Evolutionary conservation across 2,329 filamentous ascomycete species (phyloP).

Genomic region (Aspergillus pseudotamarii): DNA sequence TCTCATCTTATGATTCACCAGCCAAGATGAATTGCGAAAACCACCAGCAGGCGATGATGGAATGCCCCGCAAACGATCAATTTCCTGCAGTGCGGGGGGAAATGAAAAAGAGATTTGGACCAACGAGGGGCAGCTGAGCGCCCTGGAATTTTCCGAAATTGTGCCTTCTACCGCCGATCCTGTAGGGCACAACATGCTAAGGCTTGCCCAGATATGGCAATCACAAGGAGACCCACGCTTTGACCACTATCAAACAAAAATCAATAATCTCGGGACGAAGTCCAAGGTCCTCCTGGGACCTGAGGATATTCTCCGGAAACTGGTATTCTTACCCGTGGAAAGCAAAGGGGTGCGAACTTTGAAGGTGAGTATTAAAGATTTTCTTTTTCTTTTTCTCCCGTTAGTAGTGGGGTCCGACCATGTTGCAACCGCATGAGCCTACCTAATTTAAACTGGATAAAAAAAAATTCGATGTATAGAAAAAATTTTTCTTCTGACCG

Average conservation of each 20-base stretch:
- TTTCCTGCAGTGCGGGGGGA: slow-evolving; percentile 33
- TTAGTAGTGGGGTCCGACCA: not conserved
- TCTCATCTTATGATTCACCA: not conserved
- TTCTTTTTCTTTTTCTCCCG: not conserved
- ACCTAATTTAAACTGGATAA: not conserved
- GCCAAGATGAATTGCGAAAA: not conserved
- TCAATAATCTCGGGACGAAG: not conserved
- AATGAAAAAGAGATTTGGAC: not conserved
- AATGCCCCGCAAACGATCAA: slow-evolving; percentile 25
- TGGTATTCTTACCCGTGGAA: not conserved
- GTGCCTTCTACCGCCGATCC: not conserved
- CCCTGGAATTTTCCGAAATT: not conserved
- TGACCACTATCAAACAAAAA: not conserved
- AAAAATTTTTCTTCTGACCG: slow-evolving; percentile 10
- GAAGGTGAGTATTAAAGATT: not conserved
- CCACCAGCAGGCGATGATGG: slow-evolving; percentile 15
- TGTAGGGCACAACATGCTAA: not conserved
- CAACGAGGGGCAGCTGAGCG: not conserved
- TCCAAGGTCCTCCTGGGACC: not conserved
- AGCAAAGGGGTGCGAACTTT: not conserved
- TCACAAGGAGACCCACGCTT: not conserved
- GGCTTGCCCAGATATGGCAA: not conserved
- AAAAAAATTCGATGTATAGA: slow-evolving; percentile 10
- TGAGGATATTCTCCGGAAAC: not conserved
- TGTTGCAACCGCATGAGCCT: slow-evolving; percentile 8